Evolutionary conservation across 78 protist species (phyloP).

Genomic region (Capsaspora owczarzaki): DNA sequence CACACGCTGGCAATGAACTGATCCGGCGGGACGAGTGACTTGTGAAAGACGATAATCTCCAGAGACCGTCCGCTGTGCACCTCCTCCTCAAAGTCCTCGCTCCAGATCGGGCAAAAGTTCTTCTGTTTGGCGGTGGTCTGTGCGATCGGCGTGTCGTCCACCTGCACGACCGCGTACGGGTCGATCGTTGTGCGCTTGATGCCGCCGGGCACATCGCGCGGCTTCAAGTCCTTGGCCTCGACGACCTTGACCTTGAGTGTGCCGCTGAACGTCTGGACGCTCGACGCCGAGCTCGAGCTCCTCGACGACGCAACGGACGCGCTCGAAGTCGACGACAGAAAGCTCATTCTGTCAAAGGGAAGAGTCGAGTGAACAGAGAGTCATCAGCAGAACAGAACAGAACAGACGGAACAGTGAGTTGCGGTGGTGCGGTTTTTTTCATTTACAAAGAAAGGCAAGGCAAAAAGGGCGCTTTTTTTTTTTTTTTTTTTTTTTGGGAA

Average conservation of each 20-base stretch:
- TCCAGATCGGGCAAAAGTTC: conserved; percentile 2
- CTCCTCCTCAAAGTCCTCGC: neutral
- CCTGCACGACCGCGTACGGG: conserved; percentile 7
- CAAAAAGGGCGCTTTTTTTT: no score
- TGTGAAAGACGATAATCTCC: neutral
- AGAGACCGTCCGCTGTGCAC: neutral
- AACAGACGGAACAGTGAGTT: neutral
- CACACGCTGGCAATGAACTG: neutral
- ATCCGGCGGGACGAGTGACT: neutral
- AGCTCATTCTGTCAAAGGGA: neutral
- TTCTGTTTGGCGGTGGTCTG: neutral
- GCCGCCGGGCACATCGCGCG: neutral
- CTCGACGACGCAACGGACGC: no score
- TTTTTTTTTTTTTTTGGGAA: no score
- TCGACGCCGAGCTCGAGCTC: no score
- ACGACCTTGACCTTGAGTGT: neutral
- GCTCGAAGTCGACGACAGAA: neutral
- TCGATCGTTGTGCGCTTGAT: neutral
- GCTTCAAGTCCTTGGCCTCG: neutral
- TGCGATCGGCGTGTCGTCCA: neutral
- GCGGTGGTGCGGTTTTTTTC: neutral
- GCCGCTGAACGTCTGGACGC: no score
- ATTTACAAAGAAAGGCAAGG: neutral
- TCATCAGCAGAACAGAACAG: neutral
- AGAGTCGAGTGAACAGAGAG: neutral